Percentiles rank a stretch among this genome's conserved stretches.
Evolutionary conservation across 108 stramenopile genomes (phyloP).

Genomic region (Stephanodiscus minutulus): DNA sequence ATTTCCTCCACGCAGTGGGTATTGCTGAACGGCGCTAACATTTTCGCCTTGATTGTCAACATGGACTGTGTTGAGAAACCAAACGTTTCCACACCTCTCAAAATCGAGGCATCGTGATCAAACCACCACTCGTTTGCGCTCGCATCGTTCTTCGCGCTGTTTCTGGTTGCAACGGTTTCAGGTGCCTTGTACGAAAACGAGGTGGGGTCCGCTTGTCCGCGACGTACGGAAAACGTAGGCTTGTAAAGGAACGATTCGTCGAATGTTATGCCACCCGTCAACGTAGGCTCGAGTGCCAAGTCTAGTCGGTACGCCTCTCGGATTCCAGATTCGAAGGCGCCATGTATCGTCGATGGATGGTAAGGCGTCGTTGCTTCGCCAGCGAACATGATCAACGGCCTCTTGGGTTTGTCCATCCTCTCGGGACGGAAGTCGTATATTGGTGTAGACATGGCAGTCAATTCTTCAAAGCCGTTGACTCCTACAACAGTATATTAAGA

Average conservation of each 20-base stretch:
- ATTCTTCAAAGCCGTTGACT: constrained; percentile 64
- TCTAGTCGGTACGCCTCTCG: constrained; percentile 90
- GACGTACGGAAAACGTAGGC: constrained; percentile 59
- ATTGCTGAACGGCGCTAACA: constrained; percentile 4
- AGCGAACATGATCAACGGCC: constrained; percentile 85
- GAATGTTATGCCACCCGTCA: constrained; percentile 59
- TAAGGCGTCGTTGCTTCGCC: constrained; percentile 93
- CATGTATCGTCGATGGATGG: constrained; percentile 93
- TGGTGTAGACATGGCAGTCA: constrained; percentile 59
- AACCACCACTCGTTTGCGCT: constrained; percentile 10
- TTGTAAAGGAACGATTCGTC: constrained; percentile 63
- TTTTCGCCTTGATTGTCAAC: constrained; percentile 40
- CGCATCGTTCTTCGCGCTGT: constrained; percentile 5
- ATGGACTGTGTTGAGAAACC: constrained; percentile 15
- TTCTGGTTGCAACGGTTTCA: not conserved
- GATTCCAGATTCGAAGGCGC: constrained; percentile 88
- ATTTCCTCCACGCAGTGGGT: constrained; percentile 16
- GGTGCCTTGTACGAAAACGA: not conserved
- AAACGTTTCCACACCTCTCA: constrained; percentile 44
- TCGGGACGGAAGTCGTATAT: constrained; percentile 53
- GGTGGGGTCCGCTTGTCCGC: constrained; percentile 2
- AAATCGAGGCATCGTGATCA: constrained; percentile 34
- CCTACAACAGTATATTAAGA: constrained; percentile 7
- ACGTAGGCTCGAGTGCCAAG: constrained; percentile 56
- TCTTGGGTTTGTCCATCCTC: constrained; percentile 12